Conservation (phyloP, 768 basidiomycete genomes). For the Pleurotus citrinopileatus region DNA sequence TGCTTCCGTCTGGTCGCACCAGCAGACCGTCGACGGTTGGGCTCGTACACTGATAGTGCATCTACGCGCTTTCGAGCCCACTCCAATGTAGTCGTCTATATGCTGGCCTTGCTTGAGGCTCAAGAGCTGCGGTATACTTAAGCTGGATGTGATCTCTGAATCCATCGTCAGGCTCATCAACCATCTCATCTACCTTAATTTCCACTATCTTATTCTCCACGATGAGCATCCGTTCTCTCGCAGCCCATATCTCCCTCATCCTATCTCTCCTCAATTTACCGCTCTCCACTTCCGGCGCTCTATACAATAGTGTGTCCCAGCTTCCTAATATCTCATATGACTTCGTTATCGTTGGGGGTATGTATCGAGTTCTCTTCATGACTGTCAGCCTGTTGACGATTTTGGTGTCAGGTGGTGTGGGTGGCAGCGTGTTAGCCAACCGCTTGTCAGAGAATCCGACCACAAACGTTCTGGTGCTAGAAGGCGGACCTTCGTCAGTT, state of each 20-base stretch:
- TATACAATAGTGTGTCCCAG: background rate
- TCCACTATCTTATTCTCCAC: background rate
- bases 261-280: background rate
- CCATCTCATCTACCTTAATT: background rate
- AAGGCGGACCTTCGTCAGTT: no score
- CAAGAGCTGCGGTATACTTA: no score
- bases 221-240: background rate
- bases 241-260: no score
- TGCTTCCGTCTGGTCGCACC: no score
- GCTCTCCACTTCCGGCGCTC: background rate
- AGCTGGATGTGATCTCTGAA: no score
- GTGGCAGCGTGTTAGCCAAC: conserved; percentile 8
- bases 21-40: no score
- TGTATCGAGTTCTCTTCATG: background rate
- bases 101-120: no score
- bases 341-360: conserved; percentile 13
- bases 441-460: conserved; percentile 9
- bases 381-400: background rate
- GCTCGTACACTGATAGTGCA: no score
- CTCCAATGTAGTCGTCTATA: no score
- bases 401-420: conserved; percentile 5
- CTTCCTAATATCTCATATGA: conserved; percentile 5
- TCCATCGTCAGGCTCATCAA: background rate
- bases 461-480: conserved; percentile 4
- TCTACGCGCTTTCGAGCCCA: no score